Conservation (phyloP, 345 rosid species). For the Syzygium aqueum region DNA sequence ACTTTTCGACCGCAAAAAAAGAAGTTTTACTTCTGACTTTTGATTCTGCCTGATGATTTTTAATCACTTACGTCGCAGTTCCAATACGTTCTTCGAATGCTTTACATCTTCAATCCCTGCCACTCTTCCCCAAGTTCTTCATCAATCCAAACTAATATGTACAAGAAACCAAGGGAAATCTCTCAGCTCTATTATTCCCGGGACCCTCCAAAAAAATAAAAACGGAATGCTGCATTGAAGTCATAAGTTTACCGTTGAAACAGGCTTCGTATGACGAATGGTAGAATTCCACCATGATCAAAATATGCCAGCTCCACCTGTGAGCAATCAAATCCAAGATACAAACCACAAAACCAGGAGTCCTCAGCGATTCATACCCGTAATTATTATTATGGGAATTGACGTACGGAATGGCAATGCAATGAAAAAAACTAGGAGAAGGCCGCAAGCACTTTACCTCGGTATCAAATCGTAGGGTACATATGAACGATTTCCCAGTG, state of each 20-base stretch:
- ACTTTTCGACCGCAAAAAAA: no score
- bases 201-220: no score
- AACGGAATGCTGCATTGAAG: background rate
- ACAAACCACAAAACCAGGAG: background rate
- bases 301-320: background rate
- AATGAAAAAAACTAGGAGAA: background rate
- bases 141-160: background rate
- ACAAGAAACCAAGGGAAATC: background rate
- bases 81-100: background rate
- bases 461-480: background rate
- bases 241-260: background rate
- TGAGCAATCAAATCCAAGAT: background rate
- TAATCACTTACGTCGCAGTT: no score
- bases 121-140: background rate
- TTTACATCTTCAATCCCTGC: background rate
- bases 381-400: background rate
- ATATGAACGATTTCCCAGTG: background rate
- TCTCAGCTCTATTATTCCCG: no score
- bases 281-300: background rate
- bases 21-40: no score
- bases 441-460: background rate
- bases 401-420: background rate
- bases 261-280: background rate
- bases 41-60: no score
- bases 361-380: background rate